A percentile compares a stretch with the other conserved stretches of the same genome.
Evolutionary conservation across 768 basidiomycete species (phyloP).

Genomic region (Strobilomyces confusus): DNA sequence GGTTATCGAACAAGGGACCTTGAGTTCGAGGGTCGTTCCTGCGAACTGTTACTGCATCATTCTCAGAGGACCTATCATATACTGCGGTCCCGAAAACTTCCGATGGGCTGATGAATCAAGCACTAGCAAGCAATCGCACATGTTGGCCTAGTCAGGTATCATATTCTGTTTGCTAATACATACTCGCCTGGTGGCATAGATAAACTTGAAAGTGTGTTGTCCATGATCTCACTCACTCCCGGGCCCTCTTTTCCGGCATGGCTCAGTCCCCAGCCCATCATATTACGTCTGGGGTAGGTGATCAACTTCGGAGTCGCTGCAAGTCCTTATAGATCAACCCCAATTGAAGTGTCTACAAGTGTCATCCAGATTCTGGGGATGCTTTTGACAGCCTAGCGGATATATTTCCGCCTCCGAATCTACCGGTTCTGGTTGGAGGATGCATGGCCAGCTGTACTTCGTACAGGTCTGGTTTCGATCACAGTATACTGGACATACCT

Average conservation of each 20-base stretch:
- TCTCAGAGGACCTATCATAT: neutral
- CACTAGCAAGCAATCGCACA: neutral
- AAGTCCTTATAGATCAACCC: neutral
- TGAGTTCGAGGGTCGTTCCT: neutral
- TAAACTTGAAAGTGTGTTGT: neutral
- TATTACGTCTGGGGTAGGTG: neutral
- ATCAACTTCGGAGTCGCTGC: too few species aligned
- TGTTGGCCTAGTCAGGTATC: neutral
- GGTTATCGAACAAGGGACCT: neutral
- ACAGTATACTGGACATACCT: neutral
- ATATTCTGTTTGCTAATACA: neutral
- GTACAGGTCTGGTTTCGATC: neutral
- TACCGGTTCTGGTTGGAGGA: neutral
- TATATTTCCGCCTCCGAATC: conserved; percentile 14
- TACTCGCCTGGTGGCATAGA: neutral
- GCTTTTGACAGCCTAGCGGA: conserved; percentile 14
- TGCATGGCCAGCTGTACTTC: neutral
- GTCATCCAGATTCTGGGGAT: conserved; percentile 11
- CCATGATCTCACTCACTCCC: neutral
- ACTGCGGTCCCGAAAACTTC: too few species aligned
- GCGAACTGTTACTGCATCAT: neutral
- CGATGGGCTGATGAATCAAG: too few species aligned
- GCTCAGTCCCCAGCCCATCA: neutral
- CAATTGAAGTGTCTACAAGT: neutral
- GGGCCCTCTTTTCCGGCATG: neutral